Evolutionary conservation across 2,329 filamentous ascomycete species (phyloP), one percentile per base, ranked within the genome.

Genomic region (Leptographium radiaticola): DNA sequence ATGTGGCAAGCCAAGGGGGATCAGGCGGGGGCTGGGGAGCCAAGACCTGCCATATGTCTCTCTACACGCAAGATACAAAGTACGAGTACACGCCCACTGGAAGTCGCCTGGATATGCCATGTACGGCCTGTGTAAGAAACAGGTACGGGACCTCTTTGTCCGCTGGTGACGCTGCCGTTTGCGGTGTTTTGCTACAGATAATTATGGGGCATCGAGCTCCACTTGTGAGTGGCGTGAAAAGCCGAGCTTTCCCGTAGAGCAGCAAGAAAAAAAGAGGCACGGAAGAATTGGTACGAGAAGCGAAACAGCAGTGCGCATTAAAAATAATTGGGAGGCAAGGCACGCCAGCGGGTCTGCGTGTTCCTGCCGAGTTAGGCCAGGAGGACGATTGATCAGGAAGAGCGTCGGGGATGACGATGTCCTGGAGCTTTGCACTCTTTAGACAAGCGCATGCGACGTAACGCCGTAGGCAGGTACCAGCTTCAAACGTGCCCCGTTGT

Each of bases 211-310:
- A 10, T 15, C 0, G n/a, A 38, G 16, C n/a, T 51, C 51, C 46
- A 48, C 18, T 33, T 13, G 49, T 50, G 46, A 18, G 56, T 56
- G 47, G 56, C 56, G 43, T 49, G 52, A 18, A 55, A 54, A 47
- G 50, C 56, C 56, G 56, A 58, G 56, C 54, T 54, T 54, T 58
- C 50, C 56, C 56, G 56, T 39, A 39, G 25, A 50, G 40, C 11
- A 47, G 31, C 36, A 31, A 44, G 6, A 25, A 13, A 45, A 20
- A 46, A 12, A 15, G 44, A 40, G 18, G 20, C 25, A 13, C 42
- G 18, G 42, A 25, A 20, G 42, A 6, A 44, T 44, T 44, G 18
- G 42, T 44, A 44, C 25, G 18, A 18, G 33, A 25, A 25, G 25
- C 25, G 30, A 45, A 34, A 43, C 16, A 16, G 39, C 30, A 40